phyloP scores from a whole-genome alignment of 2,329 filamentous ascomycete genomes.

The Xylariaceae sp. region DNA sequence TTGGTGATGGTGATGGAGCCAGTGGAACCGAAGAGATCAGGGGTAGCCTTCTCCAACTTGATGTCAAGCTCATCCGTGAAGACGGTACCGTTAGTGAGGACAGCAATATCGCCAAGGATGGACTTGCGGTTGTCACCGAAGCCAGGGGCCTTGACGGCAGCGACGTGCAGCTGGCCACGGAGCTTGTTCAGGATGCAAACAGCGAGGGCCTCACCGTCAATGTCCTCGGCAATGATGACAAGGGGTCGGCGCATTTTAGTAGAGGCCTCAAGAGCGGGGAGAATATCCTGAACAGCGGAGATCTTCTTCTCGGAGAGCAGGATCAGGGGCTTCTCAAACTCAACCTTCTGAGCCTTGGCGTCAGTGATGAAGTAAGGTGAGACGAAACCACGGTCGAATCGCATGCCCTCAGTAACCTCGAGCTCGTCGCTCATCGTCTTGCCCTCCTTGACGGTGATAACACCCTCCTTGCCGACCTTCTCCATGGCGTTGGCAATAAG shows the following conservation, averaged over 20 bases:
- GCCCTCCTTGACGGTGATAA: conserved; percentile 99
- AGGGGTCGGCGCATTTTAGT: conserved; percentile 93
- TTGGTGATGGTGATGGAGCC: conserved; percentile 99
- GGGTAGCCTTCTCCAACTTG: conserved; percentile 97
- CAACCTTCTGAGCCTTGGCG: conserved; percentile 96
- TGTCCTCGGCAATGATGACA: conserved; percentile 98
- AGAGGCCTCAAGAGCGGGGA: conserved; percentile 94
- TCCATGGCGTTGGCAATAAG: conserved; percentile 99
- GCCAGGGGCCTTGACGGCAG: conserved; percentile 96
- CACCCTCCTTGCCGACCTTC: conserved; percentile 99
- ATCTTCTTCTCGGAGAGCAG: conserved; percentile 99
- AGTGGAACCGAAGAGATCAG: conserved; percentile 93
- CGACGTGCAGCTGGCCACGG: conserved; percentile 97
- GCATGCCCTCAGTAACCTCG: conserved; percentile 99
- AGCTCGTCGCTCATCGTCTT: conserved; percentile 98
- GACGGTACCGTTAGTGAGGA: conserved; percentile 94
- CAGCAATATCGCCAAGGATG: conserved; percentile 92
- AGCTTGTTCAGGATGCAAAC: conserved; percentile 99
- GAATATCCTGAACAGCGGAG: conserved; percentile 97
- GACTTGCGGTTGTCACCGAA: conserved; percentile 99
- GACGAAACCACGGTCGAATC: conserved; percentile 97
- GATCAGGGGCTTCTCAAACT: conserved; percentile 99
- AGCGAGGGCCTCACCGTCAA: conserved; percentile 95
- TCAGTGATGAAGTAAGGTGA: conserved; percentile 99
- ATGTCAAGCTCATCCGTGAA: conserved; percentile 98